phyloP scores from a whole-genome alignment of 495 filamentous ascomycete species.

The Neurospora sp. region DNA sequence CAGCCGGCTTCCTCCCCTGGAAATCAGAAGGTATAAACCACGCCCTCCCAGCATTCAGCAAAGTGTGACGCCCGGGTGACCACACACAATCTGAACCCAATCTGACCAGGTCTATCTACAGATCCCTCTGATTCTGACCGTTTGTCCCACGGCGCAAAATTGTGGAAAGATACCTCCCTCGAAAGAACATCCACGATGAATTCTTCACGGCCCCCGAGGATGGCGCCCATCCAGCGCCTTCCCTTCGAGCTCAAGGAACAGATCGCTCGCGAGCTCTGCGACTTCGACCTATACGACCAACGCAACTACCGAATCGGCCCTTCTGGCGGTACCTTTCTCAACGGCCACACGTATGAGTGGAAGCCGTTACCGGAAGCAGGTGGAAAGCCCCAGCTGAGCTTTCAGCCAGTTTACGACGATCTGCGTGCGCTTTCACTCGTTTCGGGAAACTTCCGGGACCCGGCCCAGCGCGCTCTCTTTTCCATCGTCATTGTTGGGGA shows the following conservation, averaged over 20 bases:
- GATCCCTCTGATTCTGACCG: background rate
- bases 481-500: background rate
- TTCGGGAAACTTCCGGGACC: background rate
- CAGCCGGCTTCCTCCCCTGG: background rate
- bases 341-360: background rate
- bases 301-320: background rate
- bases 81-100: background rate
- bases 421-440: background rate
- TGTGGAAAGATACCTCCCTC: background rate
- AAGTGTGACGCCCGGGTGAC: background rate
- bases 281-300: background rate
- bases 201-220: background rate
- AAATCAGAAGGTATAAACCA: background rate
- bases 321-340: background rate
- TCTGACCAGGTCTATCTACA: background rate
- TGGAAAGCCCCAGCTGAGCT: background rate
- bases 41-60: background rate
- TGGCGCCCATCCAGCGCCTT: background rate
- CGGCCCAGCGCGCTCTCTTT: background rate
- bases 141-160: background rate
- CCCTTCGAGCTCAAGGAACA: background rate
- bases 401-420: background rate
- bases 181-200: background rate
- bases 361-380: background rate
- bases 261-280: background rate